A percentile compares a stretch with the other conserved stretches of the same genome.
Conservation (phyloP, 1,284 basidiomycete genomes). For the Cutaneotrichosporon spelunceum region DNA sequence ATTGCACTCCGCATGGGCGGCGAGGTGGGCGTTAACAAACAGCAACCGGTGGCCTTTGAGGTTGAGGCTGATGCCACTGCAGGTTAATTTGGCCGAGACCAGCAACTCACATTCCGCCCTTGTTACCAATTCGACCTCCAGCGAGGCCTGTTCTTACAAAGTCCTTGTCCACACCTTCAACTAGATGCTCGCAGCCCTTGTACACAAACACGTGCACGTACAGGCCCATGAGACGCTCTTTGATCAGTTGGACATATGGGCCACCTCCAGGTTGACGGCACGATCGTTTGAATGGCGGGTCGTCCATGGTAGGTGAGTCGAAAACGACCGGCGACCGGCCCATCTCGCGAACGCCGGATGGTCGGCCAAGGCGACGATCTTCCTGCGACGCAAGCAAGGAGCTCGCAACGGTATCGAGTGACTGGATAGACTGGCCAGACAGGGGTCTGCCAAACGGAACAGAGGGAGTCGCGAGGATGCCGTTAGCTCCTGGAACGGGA, state of each 20-base stretch:
- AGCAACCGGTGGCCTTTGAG: slow-evolving; percentile 56
- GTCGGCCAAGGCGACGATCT: neutral
- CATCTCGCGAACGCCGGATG: slow-evolving; percentile 1
- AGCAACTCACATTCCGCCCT: slow-evolving; percentile 50
- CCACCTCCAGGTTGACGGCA: slow-evolving; percentile 25
- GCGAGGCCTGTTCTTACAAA: slow-evolving; percentile 58
- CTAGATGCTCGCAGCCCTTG: slow-evolving; percentile 51
- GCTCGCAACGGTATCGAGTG: neutral
- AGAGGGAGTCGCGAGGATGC: neutral
- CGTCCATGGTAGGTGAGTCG: slow-evolving; percentile 1
- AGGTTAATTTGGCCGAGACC: slow-evolving; percentile 32
- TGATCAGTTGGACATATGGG: slow-evolving; percentile 57
- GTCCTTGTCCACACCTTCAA: slow-evolving; percentile 54
- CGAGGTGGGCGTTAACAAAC: slow-evolving; percentile 59
- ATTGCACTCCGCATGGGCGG: slow-evolving; percentile 52
- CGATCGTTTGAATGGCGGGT: neutral
- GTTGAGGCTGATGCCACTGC: slow-evolving; percentile 55
- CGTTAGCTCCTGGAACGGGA: neutral
- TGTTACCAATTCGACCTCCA: slow-evolving; percentile 57
- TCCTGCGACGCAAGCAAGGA: neutral
- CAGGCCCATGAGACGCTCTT: slow-evolving; percentile 58
- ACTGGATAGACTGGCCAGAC: slow-evolving; percentile 1
- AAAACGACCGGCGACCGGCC: neutral
- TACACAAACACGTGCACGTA: slow-evolving; percentile 55
- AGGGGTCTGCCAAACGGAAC: neutral